Percentiles rank a stretch among this genome's conserved stretches.
Evolutionary conservation across 306 rosid species (phyloP).

Genomic region (Citrullus colocynthis): DNA sequence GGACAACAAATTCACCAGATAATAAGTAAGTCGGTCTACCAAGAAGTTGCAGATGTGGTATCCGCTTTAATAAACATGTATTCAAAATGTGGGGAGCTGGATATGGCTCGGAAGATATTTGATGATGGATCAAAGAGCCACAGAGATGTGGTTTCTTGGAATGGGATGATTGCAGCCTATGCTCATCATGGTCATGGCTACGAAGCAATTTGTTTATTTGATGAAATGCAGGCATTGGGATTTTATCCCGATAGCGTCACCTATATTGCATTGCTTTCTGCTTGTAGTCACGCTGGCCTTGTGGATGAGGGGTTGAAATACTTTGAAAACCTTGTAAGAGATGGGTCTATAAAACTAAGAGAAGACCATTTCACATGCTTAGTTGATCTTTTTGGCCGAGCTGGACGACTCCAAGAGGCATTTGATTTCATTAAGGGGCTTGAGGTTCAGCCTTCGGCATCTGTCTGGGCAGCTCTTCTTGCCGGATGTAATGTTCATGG

Average conservation of each 20-base stretch:
- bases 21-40: constrained; percentile 26
- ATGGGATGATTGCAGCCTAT: constrained; percentile 46
- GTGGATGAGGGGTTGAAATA: constrained; percentile 30
- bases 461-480: constrained; percentile 39
- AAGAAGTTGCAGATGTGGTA: constrained; percentile 16
- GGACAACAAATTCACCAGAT: constrained; percentile 42
- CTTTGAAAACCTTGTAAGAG: constrained; percentile 23
- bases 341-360: constrained; percentile 21
- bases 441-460: constrained; percentile 18
- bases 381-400: constrained; percentile 39
- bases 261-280: constrained; percentile 38
- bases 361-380: constrained; percentile 40
- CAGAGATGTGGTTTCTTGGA: constrained; percentile 37
- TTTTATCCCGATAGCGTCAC: constrained; percentile 30
- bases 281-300: constrained; percentile 44
- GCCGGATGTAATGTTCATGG: constrained; percentile 35
- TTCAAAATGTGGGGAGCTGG: constrained; percentile 40
- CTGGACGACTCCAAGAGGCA: constrained; percentile 35
- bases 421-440: constrained; percentile 25
- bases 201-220: constrained; percentile 27
- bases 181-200: constrained; percentile 38
- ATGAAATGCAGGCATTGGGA: constrained; percentile 23
- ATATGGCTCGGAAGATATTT: constrained; percentile 31
- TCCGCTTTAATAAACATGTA: constrained; percentile 45
- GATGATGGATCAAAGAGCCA: constrained; percentile 20